Evolutionary conservation across 2,329 filamentous ascomycete species (phyloP), one percentile per base, ranked within the genome.

Genomic region (Colletotrichum lupini): DNA sequence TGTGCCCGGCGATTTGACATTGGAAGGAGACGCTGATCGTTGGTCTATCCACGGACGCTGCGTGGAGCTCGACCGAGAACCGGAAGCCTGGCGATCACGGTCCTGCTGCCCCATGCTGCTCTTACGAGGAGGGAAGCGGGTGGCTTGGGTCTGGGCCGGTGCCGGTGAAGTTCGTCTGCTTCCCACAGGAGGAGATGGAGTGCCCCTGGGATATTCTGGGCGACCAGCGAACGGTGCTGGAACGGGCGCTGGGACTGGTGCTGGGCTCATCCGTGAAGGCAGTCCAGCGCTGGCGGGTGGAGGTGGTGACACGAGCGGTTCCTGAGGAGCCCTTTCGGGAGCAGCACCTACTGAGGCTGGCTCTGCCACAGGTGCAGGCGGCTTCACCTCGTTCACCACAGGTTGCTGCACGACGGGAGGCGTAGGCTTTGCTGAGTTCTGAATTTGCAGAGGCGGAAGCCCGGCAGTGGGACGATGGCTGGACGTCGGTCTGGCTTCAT

Each of bases 41-140:
- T 83, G 80, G 26, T 82, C 81, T 37, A 77, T 73, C 80, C 80
- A 82, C 12, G 82, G 80, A 28, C 74, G 76, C 30, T 78, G 75
- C 28, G 74, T 76, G n/a, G 79, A 81, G 28, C 75, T 78, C 1
- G 80, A 77, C 22, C 79, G 78, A 12, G 82, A 81, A 58, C 75
- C 77, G 4, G 80, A 72, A 26, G 53, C 11, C 24, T 55, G 61
- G 16, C 24, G 62, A 6, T 81, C 79, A n/a, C 79, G 76, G 28
- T 81, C 82, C 16, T 81, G 81, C 77, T 88, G 87, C 68, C 86
- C 85, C 77, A 92, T 83, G 77, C 91, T 93, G 79, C 89, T 91
- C 80, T 92, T 91, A 46, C 91, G 85, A 9, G 89, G 87, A 11
- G 91, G 90, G 72, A 89, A 91, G 60, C 84, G 85, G 3, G 84